Base-by-base conservation (phyloP, 108 stramenopile genomes). In the Cyclotella atomus region DNA sequence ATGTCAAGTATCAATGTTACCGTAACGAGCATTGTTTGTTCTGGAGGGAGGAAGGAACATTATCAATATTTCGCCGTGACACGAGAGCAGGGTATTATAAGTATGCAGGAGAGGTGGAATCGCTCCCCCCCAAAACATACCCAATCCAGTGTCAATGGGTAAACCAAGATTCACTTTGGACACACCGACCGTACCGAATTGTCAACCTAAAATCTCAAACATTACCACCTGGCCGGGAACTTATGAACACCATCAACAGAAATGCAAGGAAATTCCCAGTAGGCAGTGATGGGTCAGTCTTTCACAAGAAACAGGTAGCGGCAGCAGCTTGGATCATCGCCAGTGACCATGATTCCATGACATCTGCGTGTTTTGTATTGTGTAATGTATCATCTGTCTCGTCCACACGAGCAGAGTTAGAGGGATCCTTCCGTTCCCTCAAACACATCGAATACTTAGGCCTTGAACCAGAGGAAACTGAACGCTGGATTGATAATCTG, bases 301-400 rank as follows among this genome's bases (percentile, higher is more conserved):
- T 14, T 30, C 24, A 24, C 0, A 16, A 24, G 6, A 7, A 70
- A 0, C 29, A 70, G 3, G 20, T 24, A 10, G 68, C 68, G 28
- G 36, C 34, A 8, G 68, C 55, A 56, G 68, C 68, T 27, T 57
- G 68, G 68, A 70, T 70, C 0, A 56, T 70, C 3, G 33, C 68
- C 1, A 27, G 20, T 0, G 17, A 25, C 0, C 0, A 57, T 3
- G 10, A 43, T 0, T n/a, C 21, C 4, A 35, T 0, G 0, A 7
- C 56, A 4, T 24, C 19, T 0, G 68, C 68, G 23, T 41, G 38
- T 0, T 70, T 70, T 41, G 15, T 57, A 0, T 41, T 70, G 54
- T 38, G 41, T 10, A 45, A 64, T 27, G 9, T 44, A 0, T 24
- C 14, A 0, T 64, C 41, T 0, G 8, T 46, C 3, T 38, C 17